These are phyloP conservation scores for Cetradonia linearis DNA, from an alignment of 495 filamentous ascomycete species.

Conservation along the genomic window DNA sequence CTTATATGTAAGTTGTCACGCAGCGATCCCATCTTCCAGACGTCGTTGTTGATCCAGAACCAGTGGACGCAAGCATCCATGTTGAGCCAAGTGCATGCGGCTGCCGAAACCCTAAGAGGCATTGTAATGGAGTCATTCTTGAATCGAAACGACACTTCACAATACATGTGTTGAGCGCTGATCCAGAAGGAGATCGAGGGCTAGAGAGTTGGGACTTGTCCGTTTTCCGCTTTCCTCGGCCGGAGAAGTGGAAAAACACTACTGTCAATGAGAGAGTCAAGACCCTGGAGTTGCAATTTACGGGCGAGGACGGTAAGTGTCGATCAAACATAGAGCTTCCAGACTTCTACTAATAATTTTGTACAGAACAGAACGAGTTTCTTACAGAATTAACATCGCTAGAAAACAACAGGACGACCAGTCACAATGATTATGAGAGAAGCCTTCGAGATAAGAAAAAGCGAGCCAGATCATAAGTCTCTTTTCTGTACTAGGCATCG, in stretches of 20 bases:
- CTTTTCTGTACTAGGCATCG: neutral
- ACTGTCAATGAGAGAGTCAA: slow-evolving; percentile 16
- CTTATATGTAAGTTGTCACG: slow-evolving; percentile 12
- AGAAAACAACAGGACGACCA: slow-evolving; percentile 13
- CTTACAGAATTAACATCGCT: slow-evolving; percentile 12
- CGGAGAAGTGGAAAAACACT: slow-evolving; percentile 13
- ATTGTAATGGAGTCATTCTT: slow-evolving; percentile 13
- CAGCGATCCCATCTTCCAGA: neutral
- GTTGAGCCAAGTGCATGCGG: slow-evolving; percentile 10
- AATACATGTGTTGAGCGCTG: neutral
- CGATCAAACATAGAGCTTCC: neutral
- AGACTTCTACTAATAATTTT: neutral
- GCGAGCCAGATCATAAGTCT: neutral
- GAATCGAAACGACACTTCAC: slow-evolving; percentile 4
- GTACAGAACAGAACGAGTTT: slow-evolving; percentile 21
- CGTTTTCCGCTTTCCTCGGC: slow-evolving; percentile 19
- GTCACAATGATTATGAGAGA: slow-evolving; percentile 15
- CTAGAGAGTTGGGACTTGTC: slow-evolving; percentile 23
- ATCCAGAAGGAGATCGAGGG: slow-evolving; percentile 13
- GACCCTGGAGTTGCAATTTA: slow-evolving; percentile 18
- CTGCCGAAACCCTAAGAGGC: neutral
- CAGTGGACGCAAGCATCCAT: slow-evolving; percentile 13
- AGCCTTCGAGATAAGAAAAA: slow-evolving; percentile 6
- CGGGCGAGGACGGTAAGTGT: slow-evolving; percentile 12
- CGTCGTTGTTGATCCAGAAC: neutral